Evolutionary conservation across 768 basidiomycete genomes (phyloP).

Genomic region (Chalciporus sphaerocephalus): DNA sequence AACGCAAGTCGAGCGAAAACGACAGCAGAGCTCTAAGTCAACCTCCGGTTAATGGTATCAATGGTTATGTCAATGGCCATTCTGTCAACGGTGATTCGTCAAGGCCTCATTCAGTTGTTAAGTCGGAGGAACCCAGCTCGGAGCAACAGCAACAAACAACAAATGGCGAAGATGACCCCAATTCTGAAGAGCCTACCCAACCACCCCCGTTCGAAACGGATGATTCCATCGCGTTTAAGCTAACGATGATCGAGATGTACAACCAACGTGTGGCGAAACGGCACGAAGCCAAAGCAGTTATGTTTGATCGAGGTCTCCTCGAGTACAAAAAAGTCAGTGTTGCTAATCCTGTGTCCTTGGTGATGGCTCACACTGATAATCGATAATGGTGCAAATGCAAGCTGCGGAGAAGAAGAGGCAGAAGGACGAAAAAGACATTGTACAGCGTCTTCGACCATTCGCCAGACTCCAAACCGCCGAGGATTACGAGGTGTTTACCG

Average conservation of each 20-base stretch:
- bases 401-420: constrained; percentile 86
- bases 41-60: constrained; percentile 19
- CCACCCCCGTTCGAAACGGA: constrained; percentile 80
- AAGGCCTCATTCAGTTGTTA: constrained; percentile 23
- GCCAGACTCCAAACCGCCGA: constrained; percentile 85
- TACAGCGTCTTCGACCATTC: constrained; percentile 86
- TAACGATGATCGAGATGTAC: constrained; percentile 88
- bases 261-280: constrained; percentile 83
- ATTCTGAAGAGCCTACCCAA: constrained; percentile 58
- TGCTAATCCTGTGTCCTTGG: neutral
- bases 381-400: constrained; percentile 59
- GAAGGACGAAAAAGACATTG: constrained; percentile 87
- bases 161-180: constrained; percentile 54
- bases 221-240: constrained; percentile 82
- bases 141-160: constrained; percentile 32
- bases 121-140: constrained; percentile 47
- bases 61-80: constrained; percentile 32
- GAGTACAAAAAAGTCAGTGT: constrained; percentile 87
- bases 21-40: constrained; percentile 21
- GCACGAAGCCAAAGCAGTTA: constrained; percentile 77
- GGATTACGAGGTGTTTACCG: constrained; percentile 84
- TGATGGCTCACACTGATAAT: neutral
- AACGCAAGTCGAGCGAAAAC: constrained; percentile 26
- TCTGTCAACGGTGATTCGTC: constrained; percentile 37
- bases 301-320: constrained; percentile 87